Evolutionary conservation across 306 rosid species (phyloP), one percentile per base, ranked within the genome.

Genomic region (Malus sylvestris): DNA sequence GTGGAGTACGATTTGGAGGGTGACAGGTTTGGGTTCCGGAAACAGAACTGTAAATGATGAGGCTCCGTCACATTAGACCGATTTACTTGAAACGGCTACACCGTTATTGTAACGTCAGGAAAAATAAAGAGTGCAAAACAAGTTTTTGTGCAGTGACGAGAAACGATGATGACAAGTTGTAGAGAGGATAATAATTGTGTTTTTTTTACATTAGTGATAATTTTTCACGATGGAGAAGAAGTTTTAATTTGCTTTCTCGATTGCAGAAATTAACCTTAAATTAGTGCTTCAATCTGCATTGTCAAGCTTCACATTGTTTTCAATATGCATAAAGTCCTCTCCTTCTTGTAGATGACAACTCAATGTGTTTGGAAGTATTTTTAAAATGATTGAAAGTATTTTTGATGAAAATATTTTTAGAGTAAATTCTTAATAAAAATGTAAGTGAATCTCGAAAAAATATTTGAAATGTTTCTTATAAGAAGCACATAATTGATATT

Each of bases 1-100:
- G 74, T 95, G 19, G 98, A 90, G 58, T 95, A 84, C 44, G 97
- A 95, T 79, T 85, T 95, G 87, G 90, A 85, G 76, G 80, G 83
- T 46, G 80, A 83, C 67, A 85, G 86, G 74, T 78, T 92, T 38
- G 98, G 98, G 22, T 95, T 95, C 70, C 71, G 82, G 23, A 78
- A 77, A 58, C 88, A 86, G 63, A 85, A 2, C 40, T 94, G 97
- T 79, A 57, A 44, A 11, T 68, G 61, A 68, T 15, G 55, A 49
- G 20, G 55, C 55, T 18, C 55, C 20, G 55, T 49, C 55, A 1
- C 1, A 15, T 49, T 49, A 49, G 18, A 49, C 16, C 1, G 20
- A 5, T 18, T 49, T 49, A 15, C 20, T 4, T 49, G 8, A 18
- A 49, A 15, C 55, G 1, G 8, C 2, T 5, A 15, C 20, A 16